Conservation (phyloP, 163 green algal genomes). For the Prototheca stagnorum region DNA sequence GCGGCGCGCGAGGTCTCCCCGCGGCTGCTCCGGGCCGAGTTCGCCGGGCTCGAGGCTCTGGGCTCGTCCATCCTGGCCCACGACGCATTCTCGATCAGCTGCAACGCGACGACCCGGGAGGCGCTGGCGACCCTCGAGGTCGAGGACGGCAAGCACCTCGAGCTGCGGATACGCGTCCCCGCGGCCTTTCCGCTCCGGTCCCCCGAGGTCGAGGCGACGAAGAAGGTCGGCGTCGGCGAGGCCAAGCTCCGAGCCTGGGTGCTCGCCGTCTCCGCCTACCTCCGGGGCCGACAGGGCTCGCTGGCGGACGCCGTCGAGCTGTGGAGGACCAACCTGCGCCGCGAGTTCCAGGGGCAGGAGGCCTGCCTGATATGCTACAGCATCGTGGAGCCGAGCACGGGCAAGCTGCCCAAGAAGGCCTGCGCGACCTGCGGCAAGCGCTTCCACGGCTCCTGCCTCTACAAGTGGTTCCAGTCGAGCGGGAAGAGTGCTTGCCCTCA, state of each 20-base stretch:
- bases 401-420: conserved; percentile 50
- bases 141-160: conserved; percentile 62
- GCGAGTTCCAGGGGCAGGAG: conserved; percentile 72
- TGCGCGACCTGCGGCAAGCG: conserved; percentile 75
- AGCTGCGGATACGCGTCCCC: conserved; percentile 72
- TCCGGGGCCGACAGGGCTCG: conserved; percentile 60
- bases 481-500: conserved; percentile 83
- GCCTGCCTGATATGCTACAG: conserved; percentile 94
- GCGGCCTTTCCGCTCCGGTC: conserved; percentile 52
- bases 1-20: conserved; percentile 42
- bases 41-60: conserved; percentile 12
- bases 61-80: background rate
- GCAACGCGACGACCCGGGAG: conserved; percentile 31
- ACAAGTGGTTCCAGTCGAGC: conserved; percentile 85
- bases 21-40: conserved; percentile 43
- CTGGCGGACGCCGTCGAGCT: conserved; percentile 57
- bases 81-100: conserved; percentile 36
- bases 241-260: conserved; percentile 80
- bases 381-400: conserved; percentile 57
- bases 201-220: conserved; percentile 48
- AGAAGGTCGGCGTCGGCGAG: conserved; percentile 65
- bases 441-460: conserved; percentile 86
- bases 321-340: conserved; percentile 66
- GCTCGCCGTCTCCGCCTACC: conserved; percentile 68
- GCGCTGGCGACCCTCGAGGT: conserved; percentile 63